Percentiles rank a stretch among this genome's conserved stretches.
Evolutionary conservation across 148 eudicot species (phyloP).

Genomic region (Chenopodium album): DNA sequence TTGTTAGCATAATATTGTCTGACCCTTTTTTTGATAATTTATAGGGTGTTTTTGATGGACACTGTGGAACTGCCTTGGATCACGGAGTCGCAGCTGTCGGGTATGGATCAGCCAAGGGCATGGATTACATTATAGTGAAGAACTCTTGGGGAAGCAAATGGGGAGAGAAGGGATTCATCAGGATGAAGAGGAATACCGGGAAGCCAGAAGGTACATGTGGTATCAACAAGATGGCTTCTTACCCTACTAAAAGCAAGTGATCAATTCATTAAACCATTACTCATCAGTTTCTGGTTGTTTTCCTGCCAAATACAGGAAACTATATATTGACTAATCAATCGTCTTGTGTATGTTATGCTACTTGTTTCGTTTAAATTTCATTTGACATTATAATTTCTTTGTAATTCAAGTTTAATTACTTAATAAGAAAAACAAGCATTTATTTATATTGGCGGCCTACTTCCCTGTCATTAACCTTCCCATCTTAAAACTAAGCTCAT

Average conservation of each 20-base stretch:
- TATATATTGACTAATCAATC: not conserved
- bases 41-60: conserved; percentile 96
- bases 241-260: conserved; percentile 63
- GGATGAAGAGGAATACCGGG: conserved; percentile 85
- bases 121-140: conserved; percentile 83
- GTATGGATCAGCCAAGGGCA: conserved; percentile 71
- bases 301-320: not conserved
- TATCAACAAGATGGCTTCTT: conserved; percentile 91
- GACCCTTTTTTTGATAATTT: not conserved
- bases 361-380: not conserved
- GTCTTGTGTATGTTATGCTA: not conserved
- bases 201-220: conserved; percentile 83
- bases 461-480: not conserved
- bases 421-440: not conserved
- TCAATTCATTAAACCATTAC: not conserved
- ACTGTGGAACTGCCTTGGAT: conserved; percentile 82
- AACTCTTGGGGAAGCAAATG: conserved; percentile 96
- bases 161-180: conserved; percentile 93
- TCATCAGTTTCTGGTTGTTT: not conserved
- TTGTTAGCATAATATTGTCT: not conserved
- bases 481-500: too few relatives aligned
- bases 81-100: conserved; percentile 97
- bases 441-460: not conserved
- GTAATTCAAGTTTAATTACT: not conserved
- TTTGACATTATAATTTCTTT: not conserved